Evolutionary conservation across 805 yeast genomes (phyloP), one percentile per base, ranked within the genome.

Genomic region (Nakazawaea laoshanensis): DNA sequence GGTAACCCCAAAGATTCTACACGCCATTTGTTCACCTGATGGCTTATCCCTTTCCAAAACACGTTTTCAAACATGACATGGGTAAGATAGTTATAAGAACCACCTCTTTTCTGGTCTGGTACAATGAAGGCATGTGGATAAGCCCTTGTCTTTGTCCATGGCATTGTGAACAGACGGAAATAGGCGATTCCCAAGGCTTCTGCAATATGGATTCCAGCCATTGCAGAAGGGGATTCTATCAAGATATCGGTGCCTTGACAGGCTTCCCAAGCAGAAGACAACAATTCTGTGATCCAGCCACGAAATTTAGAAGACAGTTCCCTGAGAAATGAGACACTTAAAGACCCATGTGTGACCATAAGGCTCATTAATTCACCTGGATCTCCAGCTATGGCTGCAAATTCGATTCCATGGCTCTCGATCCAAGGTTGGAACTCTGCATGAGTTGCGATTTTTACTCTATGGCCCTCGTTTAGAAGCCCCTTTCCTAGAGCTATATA

Each of bases 91-190:
- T 89, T 89, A 57, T 89, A 89, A 7, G 88, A 80, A 3, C 96
- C 96, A 8, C 96, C 96, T 52, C 81, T 70, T 49, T 81, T 85
- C 55, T 84, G 94, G 39, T 87, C 96, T 1, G 97, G 96, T 6
- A 85, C 95, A 50, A 88, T 75, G 42, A 89, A 87, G 0, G 97
- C 96, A 62, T 89, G 96, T 1, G 96, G 96, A 50, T 89, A 89
- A 0, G 96, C 94, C 44, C 94, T 67, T 1, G 97, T 88, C 40
- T 95, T 61, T 0, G 96, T 85, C 97, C 97, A 89, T 0, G 97
- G 97, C 97, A 89, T 89, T 0, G 97, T 89, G 51, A 89, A 89
- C 0, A 96, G 96, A 46, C 96, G 66, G 61, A 84, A 82, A 51
- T 89, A 89, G 0, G 97, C 95, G 36, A 89, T 81, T 14, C 76